Percentiles rank a stretch among this genome's conserved stretches.
Conservation (phyloP, 768 basidiomycete species). For the Mrakia frigida region DNA sequence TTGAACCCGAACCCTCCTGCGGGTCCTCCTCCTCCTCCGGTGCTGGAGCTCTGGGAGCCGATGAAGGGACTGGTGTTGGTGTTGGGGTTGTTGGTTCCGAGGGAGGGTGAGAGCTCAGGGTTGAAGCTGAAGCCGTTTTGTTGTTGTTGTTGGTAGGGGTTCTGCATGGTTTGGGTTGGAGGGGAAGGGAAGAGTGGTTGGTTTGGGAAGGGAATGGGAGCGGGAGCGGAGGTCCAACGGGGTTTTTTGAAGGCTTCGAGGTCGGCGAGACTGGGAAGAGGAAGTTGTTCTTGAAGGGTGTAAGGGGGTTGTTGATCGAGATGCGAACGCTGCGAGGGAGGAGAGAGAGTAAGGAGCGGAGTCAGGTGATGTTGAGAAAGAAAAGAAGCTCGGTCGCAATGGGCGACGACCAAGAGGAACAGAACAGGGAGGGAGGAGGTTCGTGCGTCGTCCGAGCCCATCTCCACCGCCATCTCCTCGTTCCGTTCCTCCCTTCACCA, state of each 20-base stretch:
- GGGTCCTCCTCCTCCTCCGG: neutral
- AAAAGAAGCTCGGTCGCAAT: neutral
- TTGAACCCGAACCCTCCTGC: neutral
- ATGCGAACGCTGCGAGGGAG: neutral
- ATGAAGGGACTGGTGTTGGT: neutral
- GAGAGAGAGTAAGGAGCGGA: too few relatives aligned
- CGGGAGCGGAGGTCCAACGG: slow-evolving; percentile 73
- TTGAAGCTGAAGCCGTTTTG: slow-evolving; percentile 65
- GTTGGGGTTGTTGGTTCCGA: neutral
- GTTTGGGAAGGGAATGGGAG: slow-evolving; percentile 42
- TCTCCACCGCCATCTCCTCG: neutral
- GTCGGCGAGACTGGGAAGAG: slow-evolving; percentile 56
- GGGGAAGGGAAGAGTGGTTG: slow-evolving; percentile 46
- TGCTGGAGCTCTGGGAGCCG: neutral
- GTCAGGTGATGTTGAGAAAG: neutral
- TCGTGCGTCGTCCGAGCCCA: neutral
- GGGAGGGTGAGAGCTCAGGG: slow-evolving; percentile 44
- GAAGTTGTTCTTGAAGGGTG: neutral
- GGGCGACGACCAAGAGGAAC: too few relatives aligned
- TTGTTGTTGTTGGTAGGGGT: slow-evolving; percentile 19
- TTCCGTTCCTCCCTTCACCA: neutral
- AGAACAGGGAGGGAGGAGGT: neutral
- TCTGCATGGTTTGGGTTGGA: slow-evolving; percentile 29
- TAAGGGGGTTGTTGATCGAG: neutral
- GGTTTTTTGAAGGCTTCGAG: slow-evolving; percentile 78